Conservation (phyloP, 805 yeast genomes). For the Tetrapisispora arboricola region DNA sequence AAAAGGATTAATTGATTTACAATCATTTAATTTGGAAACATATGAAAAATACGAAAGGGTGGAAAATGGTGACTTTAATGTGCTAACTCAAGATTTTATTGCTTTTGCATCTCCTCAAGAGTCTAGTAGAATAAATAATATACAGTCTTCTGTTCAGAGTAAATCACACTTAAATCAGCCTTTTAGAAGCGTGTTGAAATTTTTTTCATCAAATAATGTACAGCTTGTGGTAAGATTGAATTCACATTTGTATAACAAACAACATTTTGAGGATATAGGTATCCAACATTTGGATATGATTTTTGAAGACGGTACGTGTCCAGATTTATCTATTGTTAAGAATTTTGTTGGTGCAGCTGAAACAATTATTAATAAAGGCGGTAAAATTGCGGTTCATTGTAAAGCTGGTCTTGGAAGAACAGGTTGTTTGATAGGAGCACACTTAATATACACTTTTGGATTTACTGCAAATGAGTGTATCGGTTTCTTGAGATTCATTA, state of each 20-base stretch:
- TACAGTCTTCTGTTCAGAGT: slow-evolving; percentile 10
- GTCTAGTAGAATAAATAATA: slow-evolving; percentile 29
- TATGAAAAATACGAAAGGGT: slow-evolving; percentile 92
- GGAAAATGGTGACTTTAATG: slow-evolving; percentile 93
- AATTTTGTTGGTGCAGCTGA: slow-evolving; percentile 94
- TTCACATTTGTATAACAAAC: slow-evolving; percentile 79
- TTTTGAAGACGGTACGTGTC: slow-evolving; percentile 97
- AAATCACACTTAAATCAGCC: slow-evolving; percentile 48
- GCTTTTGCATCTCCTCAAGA: slow-evolving; percentile 97
- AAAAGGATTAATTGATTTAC: slow-evolving; percentile 75
- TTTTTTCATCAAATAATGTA: slow-evolving; percentile 62
- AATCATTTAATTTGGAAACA: slow-evolving; percentile 67
- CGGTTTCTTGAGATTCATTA: slow-evolving; percentile 87
- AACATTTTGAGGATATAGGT: slow-evolving; percentile 70
- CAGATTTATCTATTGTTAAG: slow-evolving; percentile 85
- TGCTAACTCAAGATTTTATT: slow-evolving; percentile 82
- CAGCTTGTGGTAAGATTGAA: slow-evolving; percentile 85
- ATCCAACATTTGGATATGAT: slow-evolving; percentile 91
- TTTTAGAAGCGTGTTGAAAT: slow-evolving; percentile 70
- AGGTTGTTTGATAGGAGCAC: slow-evolving; percentile 96
- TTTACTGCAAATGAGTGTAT: slow-evolving; percentile 96
- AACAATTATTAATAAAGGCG: slow-evolving; percentile 72
- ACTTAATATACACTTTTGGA: slow-evolving; percentile 89
- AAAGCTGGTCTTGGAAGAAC: slow-evolving; percentile 98
- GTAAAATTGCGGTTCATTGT: slow-evolving; percentile 97